Percentiles rank a stretch among this genome's conserved stretches.
Conservation (phyloP, 2,329 filamentous ascomycete genomes). For the Alternaria burnsii region DNA sequence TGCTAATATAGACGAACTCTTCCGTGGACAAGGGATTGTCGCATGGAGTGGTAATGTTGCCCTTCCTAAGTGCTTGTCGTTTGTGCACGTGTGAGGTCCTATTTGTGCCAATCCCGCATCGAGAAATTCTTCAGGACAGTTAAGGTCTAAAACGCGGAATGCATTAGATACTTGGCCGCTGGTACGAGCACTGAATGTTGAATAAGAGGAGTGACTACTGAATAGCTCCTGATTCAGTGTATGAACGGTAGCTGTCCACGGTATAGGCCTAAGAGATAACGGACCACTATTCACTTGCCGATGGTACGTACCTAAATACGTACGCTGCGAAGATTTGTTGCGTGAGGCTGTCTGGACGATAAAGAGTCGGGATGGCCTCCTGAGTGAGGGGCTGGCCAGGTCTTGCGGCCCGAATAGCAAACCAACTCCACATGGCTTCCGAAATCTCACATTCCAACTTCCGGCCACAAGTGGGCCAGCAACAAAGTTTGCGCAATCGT, state of each 20-base stretch:
- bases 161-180: not conserved
- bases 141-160: not conserved
- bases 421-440: slow-evolving; percentile 6
- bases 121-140: not conserved
- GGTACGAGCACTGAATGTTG: not conserved
- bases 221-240: not conserved
- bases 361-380: not conserved
- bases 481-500: slow-evolving; percentile 3
- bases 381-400: not conserved
- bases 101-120: not conserved
- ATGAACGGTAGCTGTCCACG: not conserved
- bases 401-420: slow-evolving; percentile 1
- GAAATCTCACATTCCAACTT: not conserved
- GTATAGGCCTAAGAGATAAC: not conserved
- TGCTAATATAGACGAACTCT: not conserved
- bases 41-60: not conserved
- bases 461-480: slow-evolving; percentile 2
- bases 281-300: not conserved
- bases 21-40: not conserved
- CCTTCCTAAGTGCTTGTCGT: not conserved
- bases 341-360: not conserved
- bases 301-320: slow-evolving; percentile 1
- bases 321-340: not conserved
- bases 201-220: not conserved
- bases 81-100: not conserved